Conservation (phyloP, 331 rosid genomes). For the Telfairia occidentalis region DNA sequence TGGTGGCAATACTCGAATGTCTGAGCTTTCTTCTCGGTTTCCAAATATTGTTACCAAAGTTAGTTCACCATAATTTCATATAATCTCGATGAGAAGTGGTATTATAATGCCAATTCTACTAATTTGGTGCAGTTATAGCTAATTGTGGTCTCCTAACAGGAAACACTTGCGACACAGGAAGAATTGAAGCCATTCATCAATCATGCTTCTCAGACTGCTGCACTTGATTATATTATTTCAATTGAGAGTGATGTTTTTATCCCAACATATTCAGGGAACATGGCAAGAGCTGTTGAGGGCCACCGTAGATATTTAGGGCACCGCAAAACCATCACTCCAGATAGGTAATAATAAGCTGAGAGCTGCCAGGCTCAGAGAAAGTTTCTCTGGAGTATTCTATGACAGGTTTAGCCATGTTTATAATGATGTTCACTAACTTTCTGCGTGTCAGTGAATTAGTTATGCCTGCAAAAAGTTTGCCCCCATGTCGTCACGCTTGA, state of each 20-base stretch:
- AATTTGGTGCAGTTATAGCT: slow-evolving; percentile 18
- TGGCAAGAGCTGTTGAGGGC: slow-evolving; percentile 96
- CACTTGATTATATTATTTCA: slow-evolving; percentile 80
- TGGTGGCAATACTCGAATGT: slow-evolving; percentile 62
- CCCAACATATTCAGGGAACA: slow-evolving; percentile 81
- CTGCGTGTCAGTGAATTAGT: not conserved
- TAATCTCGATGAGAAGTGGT: not conserved
- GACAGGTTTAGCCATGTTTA: not conserved
- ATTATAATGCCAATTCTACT: not conserved
- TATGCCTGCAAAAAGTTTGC: not conserved
- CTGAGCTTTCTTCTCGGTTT: slow-evolving; percentile 67
- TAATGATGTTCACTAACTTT: not conserved
- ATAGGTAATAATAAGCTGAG: slow-evolving; percentile 42
- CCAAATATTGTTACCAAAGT: slow-evolving; percentile 71
- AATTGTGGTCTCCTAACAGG: slow-evolving; percentile 40
- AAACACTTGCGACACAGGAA: slow-evolving; percentile 62
- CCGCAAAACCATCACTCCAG: slow-evolving; percentile 77
- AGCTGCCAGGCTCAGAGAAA: not conserved
- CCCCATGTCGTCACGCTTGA: not conserved
- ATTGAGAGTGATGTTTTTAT: slow-evolving; percentile 82
- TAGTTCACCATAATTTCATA: slow-evolving; percentile 11
- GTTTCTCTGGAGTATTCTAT: not conserved
- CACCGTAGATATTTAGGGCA: slow-evolving; percentile 87
- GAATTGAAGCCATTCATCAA: slow-evolving; percentile 61
- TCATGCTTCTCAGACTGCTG: slow-evolving; percentile 92